Base-by-base conservation (phyloP, 2,329 filamentous ascomycete genomes). In the Thielaviopsis musarum region DNA sequence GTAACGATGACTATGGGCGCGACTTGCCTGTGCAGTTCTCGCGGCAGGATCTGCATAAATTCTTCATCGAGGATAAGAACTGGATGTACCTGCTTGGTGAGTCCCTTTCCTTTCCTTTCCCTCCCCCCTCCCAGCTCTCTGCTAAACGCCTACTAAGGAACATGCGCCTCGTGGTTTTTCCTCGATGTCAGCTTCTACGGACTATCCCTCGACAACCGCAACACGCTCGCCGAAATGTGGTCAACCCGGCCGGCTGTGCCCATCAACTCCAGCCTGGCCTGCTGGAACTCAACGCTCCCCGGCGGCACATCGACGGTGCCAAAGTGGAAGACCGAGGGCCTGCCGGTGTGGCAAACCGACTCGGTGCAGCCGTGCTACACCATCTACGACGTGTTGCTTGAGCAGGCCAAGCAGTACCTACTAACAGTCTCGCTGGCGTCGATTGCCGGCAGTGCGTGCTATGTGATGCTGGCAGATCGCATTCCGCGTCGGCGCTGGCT, bases 101-200 rank as follows among this genome's bases (percentile, higher is more conserved):
- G 61, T 15, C 19, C 17, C 15, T 12, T 49, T 45, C n/a, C 62
- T 60, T 57, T 64, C 57, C 24, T 54, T 19, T 24, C n/a, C n/a
- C 41, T 49, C 38, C 6, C 6, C 17, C 21, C 19, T n/a, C n/a
- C n/a, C n/a, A n/a, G n/a, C n/a, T n/a, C n/a, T n/a, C 57, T 59
- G 61, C 64, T 59, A 56, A 59, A 19, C 63, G 56, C 6, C 66
- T n/a, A n/a, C 19, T 19, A 22, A 62, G 61, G 70, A n/a, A 78
- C 76, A 1, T 71, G 75, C 0, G 67, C 74, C 26, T 73, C 74
- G 21, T 81, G 78, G 78, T 74, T 79, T 38, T 72, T 79, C 5
- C 70, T 81, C 12, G 79, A 82, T 59, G 69, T 81, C n/a, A 76
- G 75, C 15, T 81, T 80, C 63, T 80, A 80, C 62, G 78, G 78